A percentile compares a stretch with the other conserved stretches of the same genome.
phyloP scores from a whole-genome alignment of 495 filamentous ascomycete species.

The Tuber aestivum region DNA sequence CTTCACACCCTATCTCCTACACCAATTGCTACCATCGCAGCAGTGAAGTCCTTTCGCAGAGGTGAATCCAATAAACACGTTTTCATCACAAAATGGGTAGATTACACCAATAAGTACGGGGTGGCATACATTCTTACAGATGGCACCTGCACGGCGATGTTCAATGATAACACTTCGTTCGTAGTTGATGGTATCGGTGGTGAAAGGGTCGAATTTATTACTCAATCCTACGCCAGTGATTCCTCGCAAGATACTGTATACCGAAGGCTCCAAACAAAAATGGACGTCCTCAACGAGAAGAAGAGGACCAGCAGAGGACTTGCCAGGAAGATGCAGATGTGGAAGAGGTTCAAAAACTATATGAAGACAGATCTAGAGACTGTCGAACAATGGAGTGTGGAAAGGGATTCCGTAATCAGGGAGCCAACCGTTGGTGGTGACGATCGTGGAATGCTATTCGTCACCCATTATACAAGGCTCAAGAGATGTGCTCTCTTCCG shows the following conservation, averaged over 20 bases:
- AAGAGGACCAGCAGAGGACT: conserved; percentile 61
- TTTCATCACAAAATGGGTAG: conserved; percentile 85
- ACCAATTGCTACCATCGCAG: conserved; percentile 30
- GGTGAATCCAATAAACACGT: conserved; percentile 35
- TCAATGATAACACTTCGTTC: conserved; percentile 58
- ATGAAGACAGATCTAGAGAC: conserved; percentile 57
- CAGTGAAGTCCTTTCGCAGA: conserved; percentile 28
- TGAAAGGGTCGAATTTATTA: conserved; percentile 41
- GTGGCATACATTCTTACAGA: conserved; percentile 80
- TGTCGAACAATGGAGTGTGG: conserved; percentile 45
- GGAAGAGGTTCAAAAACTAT: conserved; percentile 90
- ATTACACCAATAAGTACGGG: conserved; percentile 86
- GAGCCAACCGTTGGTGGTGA: conserved; percentile 77
- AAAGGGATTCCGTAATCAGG: conserved; percentile 63
- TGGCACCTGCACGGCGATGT: conserved; percentile 74
- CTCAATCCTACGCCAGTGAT: conserved; percentile 47
- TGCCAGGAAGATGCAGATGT: conserved; percentile 65
- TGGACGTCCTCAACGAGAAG: conserved; percentile 59
- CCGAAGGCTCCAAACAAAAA: conserved; percentile 61
- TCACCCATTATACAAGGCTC: conserved; percentile 38
- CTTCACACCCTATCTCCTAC: conserved; percentile 27
- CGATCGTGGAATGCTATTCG: conserved; percentile 54
- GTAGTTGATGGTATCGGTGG: conserved; percentile 56
- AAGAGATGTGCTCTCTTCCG: conserved; percentile 39
- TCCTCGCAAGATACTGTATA: conserved; percentile 25